A percentile compares a stretch with the other conserved stretches of the same genome.
These are phyloP conservation scores for Dicorynia guianensis DNA, from an alignment of 306 rosid species.

Conservation along the genomic window DNA sequence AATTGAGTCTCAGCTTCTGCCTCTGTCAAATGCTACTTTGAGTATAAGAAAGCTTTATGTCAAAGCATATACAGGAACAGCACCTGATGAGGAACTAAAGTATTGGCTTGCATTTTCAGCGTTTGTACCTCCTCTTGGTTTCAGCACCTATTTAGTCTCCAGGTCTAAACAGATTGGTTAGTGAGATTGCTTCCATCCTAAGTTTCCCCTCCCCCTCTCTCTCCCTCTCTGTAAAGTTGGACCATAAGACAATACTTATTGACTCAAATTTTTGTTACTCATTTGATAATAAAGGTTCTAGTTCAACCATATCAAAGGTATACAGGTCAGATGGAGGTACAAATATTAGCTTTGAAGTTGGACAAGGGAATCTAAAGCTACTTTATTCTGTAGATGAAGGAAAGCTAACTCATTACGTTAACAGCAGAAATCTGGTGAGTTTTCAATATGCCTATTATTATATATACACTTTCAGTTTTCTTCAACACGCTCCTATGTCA, in stretches of 20 bases:
- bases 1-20: conserved; percentile 80
- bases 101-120: conserved; percentile 86
- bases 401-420: conserved; percentile 65
- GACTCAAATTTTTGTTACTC: conserved; percentile 35
- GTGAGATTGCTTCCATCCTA: conserved; percentile 34
- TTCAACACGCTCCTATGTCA: conserved; percentile 25
- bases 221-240: conserved; percentile 21
- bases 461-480: conserved; percentile 24
- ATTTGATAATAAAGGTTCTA: conserved; percentile 39
- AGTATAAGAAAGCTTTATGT: conserved; percentile 57
- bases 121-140: conserved; percentile 84
- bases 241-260: conserved; percentile 27
- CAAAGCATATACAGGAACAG: conserved; percentile 64
- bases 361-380: conserved; percentile 77
- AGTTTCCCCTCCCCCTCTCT: conserved; percentile 7
- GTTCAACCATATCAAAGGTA: conserved; percentile 46
- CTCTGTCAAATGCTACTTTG: conserved; percentile 58
- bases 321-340: conserved; percentile 46
- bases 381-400: conserved; percentile 71
- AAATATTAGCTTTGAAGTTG: conserved; percentile 64
- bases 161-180: conserved; percentile 49
- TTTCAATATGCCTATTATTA: conserved; percentile 29
- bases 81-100: conserved; percentile 50
- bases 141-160: conserved; percentile 73
- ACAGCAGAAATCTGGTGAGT: conserved; percentile 62